These are phyloP conservation scores for Exophiala dermatitidis DNA, from an alignment of 2,329 filamentous ascomycete species.

Conservation along the genomic window DNA sequence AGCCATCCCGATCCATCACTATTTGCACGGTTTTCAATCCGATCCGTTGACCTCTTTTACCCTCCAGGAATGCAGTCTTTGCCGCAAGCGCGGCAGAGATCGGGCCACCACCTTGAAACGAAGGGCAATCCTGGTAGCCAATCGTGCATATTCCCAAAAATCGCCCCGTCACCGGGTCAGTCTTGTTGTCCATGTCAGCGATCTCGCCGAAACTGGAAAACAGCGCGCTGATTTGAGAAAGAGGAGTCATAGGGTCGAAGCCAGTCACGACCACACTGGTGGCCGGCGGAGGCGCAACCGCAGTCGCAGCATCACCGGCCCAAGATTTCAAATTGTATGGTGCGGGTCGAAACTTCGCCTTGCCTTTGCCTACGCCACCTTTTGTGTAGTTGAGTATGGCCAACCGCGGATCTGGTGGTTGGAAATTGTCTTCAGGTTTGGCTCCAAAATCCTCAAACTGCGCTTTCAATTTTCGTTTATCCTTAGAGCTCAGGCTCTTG, in stretches of 20 bases:
- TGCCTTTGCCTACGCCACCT: constrained; percentile 57
- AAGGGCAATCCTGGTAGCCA: constrained; percentile 67
- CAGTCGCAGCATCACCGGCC: constrained; percentile 71
- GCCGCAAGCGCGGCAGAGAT: constrained; percentile 72
- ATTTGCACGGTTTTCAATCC: constrained; percentile 72
- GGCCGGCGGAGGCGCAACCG: constrained; percentile 72
- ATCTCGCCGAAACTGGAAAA: constrained; percentile 83
- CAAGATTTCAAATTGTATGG: constrained; percentile 76
- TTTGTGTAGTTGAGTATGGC: constrained; percentile 56
- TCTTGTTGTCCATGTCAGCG: constrained; percentile 83
- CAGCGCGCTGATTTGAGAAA: constrained; percentile 62
- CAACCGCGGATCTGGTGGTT: constrained; percentile 74
- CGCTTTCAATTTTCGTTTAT: constrained; percentile 43
- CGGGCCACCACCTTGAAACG: constrained; percentile 45
- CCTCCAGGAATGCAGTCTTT: constrained; percentile 64
- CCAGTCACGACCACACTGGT: constrained; percentile 88
- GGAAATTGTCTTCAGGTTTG: constrained; percentile 66
- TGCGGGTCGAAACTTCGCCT: constrained; percentile 64
- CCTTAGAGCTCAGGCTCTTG: constrained; percentile 51
- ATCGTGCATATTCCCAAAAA: constrained; percentile 92
- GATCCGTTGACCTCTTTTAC: constrained; percentile 71
- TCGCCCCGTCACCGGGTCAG: constrained; percentile 88
- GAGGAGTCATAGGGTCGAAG: constrained; percentile 64
- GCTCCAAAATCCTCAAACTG: constrained; percentile 48
- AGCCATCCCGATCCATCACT: constrained; percentile 81